These are phyloP conservation scores for Citropsis articulata DNA, from an alignment of 345 rosid genomes.

Conservation along the genomic window DNA sequence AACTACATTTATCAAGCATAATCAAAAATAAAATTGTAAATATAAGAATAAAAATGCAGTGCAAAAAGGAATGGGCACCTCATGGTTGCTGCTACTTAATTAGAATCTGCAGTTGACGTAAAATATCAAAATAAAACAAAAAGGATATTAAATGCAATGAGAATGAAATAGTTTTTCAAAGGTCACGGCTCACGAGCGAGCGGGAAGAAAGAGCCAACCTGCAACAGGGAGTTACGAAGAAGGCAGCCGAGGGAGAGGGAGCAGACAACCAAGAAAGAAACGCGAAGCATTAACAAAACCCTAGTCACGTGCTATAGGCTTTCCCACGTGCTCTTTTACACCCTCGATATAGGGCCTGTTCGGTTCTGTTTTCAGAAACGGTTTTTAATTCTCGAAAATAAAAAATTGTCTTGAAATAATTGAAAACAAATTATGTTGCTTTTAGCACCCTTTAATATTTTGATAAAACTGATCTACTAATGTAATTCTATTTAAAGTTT, in stretches of 20 bases:
- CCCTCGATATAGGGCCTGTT: too few relatives aligned
- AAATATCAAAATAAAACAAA: background rate
- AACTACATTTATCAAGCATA: background rate
- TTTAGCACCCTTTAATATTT: too few relatives aligned
- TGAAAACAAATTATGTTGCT: too few relatives aligned
- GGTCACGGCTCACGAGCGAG: background rate
- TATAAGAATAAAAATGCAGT: background rate
- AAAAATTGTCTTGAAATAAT: too few relatives aligned
- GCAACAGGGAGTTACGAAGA: background rate
- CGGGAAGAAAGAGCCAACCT: background rate
- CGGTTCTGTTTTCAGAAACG: too few relatives aligned
- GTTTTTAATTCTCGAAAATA: too few relatives aligned
- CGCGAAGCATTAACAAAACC: background rate
- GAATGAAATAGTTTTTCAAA: background rate
- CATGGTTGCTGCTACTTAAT: background rate
- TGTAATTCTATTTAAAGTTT: too few relatives aligned
- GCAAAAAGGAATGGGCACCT: background rate
- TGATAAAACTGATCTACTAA: too few relatives aligned
- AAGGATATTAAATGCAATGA: background rate
- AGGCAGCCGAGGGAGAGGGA: background rate
- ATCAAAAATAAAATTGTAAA: background rate
- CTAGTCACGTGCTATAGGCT: background rate
- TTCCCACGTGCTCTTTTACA: too few relatives aligned
- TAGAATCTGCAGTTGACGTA: background rate
- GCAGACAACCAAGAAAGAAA: background rate